These are phyloP conservation scores for Dactylellina sp. DNA, from an alignment of 2,329 filamentous ascomycete species.

Conservation along the genomic window DNA sequence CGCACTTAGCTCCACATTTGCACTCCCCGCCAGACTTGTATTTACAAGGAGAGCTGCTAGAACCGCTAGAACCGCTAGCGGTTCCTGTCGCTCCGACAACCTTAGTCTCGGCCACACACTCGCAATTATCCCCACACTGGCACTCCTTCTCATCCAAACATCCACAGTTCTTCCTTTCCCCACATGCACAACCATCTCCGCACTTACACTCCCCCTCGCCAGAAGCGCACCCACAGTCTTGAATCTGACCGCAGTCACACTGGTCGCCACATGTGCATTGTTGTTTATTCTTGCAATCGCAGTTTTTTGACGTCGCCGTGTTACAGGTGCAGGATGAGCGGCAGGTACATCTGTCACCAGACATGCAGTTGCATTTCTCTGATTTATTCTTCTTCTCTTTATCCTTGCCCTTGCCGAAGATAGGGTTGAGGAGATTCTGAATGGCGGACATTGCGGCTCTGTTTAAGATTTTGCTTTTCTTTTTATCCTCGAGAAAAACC, in stretches of 20 bases:
- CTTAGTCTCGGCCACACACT: conserved; percentile 14
- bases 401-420: conserved; percentile 44
- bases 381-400: conserved; percentile 32
- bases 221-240: conserved; percentile 39
- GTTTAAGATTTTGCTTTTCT: too few species aligned
- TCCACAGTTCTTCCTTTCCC: conserved; percentile 24
- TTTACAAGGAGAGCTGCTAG: too few species aligned
- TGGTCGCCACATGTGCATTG: conserved; percentile 26
- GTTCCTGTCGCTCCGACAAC: not conserved
- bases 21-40: conserved; percentile 30
- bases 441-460: conserved; percentile 34
- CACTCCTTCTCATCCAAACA: conserved; percentile 10
- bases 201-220: conserved; percentile 30
- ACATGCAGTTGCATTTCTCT: conserved; percentile 30
- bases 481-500: not conserved
- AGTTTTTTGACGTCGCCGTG: conserved; percentile 17
- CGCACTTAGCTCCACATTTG: conserved; percentile 32
- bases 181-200: conserved; percentile 40
- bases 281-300: conserved; percentile 37
- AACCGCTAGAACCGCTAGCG: not conserved
- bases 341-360: conserved; percentile 35
- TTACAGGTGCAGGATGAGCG: conserved; percentile 26
- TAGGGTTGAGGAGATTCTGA: conserved; percentile 40
- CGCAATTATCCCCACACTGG: conserved; percentile 8
- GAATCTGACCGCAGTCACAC: conserved; percentile 31